These are phyloP conservation scores for Lonicera japonica DNA, from an alignment of 129 eudicot genomes.

Conservation along the genomic window DNA sequence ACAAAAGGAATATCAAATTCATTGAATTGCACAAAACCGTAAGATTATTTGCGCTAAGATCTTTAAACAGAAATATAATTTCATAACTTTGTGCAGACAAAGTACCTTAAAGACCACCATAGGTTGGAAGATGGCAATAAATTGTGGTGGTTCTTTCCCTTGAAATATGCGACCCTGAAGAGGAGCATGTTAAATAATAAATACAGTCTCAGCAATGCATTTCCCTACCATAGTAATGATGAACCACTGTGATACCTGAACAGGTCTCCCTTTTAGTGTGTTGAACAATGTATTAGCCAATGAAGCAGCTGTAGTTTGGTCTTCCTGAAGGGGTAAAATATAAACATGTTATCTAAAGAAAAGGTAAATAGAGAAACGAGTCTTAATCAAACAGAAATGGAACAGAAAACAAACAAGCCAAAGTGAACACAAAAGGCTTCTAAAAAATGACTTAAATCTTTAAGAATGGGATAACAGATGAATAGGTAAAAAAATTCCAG, in stretches of 20 bases:
- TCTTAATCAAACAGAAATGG: neutral
- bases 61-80: neutral
- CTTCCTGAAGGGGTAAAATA: constrained; percentile 53
- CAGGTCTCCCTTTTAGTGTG: constrained; percentile 91
- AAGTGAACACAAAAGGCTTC: neutral
- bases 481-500: neutral
- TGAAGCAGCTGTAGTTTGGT: constrained; percentile 61
- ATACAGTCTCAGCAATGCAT: neutral
- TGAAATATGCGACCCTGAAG: constrained; percentile 82
- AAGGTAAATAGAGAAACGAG: neutral
- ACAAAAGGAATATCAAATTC: constrained; percentile 6
- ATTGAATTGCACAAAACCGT: neutral
- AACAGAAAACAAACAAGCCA: neutral
- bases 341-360: constrained; percentile 2
- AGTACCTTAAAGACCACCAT: constrained; percentile 93
- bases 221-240: neutral
- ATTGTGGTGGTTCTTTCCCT: constrained; percentile 99
- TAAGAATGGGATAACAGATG: neutral
- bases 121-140: constrained; percentile 93
- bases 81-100: neutral
- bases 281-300: constrained; percentile 80
- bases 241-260: constrained; percentile 39
- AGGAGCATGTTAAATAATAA: constrained; percentile 11
- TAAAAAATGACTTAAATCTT: neutral
- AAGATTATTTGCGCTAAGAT: neutral